Evolutionary conservation across 306 rosid species (phyloP), one percentile per base, ranked within the genome.

Genomic region (Albizia julibrissin): DNA sequence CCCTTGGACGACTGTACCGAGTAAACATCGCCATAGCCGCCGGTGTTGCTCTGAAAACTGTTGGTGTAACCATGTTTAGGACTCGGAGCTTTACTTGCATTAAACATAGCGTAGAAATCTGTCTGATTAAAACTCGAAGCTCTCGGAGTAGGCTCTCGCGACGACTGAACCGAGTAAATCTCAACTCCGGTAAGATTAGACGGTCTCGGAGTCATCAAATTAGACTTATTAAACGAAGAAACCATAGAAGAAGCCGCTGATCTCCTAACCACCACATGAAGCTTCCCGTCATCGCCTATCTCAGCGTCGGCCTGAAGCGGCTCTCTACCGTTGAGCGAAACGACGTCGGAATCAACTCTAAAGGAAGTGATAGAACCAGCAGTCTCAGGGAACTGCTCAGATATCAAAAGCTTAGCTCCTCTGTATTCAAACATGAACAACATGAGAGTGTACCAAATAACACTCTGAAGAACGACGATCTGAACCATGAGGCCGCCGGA

Each of bases 371-470:
- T 88, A 3, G 92, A 86, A 12, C 88, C 90, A 0, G 93, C 93
- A 0, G 92, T 89, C 18, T 89, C 91, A 0, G 92, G 93, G 43
- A 92, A 92, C 85, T 94, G 91, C 75, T 92, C 91, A 0, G 87
- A 24, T 19, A 94, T 86, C 8, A 90, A 84, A 5, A 84, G 85
- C 86, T 84, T 94, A 0, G 97, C 98, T 1, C 91, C 97, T 64
- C 97, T 78, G 59, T 91, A 94, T 76, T 94, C 98, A 58, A 91
- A 90, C 89, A 92, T 31, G 73, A 88, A 74, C 18, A 94, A 79
- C 91, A 91, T 86, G 22, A 91, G 58, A n/a, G 91, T 94, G 81
- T 85, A 86, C 98, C 98, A 94, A 19, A 92, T 79, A 39, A 89
- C 83, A 33, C 90, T 59, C 26, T 94, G 98, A 6, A 94, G 72